A percentile compares a stretch with the other conserved stretches of the same genome.
These are phyloP conservation scores for Tolypocladium album DNA, from an alignment of 2,329 filamentous ascomycete genomes.

Conservation along the genomic window DNA sequence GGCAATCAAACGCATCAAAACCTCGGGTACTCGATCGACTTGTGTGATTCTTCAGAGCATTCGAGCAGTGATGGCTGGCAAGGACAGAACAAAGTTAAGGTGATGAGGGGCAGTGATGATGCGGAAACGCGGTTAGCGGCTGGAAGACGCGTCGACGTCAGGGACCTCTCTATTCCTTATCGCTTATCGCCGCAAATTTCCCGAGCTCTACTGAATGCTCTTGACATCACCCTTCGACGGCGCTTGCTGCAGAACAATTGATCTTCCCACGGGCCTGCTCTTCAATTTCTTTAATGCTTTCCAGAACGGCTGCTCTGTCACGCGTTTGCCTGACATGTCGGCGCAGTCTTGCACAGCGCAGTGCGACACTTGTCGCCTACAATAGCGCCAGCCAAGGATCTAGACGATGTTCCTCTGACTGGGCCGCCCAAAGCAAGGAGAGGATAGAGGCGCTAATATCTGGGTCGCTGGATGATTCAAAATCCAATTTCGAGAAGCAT, in stretches of 20 bases:
- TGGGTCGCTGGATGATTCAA: neutral
- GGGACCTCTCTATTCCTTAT: constrained; percentile 11
- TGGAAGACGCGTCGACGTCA: neutral
- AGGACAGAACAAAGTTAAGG: neutral
- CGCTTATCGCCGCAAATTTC: constrained; percentile 16
- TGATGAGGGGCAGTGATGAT: neutral
- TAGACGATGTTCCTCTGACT: constrained; percentile 14
- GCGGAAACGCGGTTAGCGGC: neutral
- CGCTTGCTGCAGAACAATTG: neutral
- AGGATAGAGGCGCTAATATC: constrained; percentile 15
- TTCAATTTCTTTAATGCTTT: constrained; percentile 20
- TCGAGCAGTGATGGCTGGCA: neutral
- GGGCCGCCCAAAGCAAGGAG: constrained; percentile 9
- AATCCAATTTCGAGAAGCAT: no score
- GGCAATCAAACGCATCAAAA: neutral
- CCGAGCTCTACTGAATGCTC: neutral
- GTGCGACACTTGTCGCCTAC: constrained; percentile 3
- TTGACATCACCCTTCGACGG: neutral
- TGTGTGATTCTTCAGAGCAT: neutral
- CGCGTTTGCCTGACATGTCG: constrained; percentile 24
- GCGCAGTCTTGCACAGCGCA: constrained; percentile 15
- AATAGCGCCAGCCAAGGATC: constrained; percentile 3
- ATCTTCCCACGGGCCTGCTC: neutral
- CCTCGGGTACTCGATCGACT: neutral
- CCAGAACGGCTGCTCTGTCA: constrained; percentile 19